A percentile compares a stretch with the other conserved stretches of the same genome.
These are phyloP conservation scores for Colletotrichum aenigma DNA, from an alignment of 2,329 filamentous ascomycete species.

Conservation along the genomic window DNA sequence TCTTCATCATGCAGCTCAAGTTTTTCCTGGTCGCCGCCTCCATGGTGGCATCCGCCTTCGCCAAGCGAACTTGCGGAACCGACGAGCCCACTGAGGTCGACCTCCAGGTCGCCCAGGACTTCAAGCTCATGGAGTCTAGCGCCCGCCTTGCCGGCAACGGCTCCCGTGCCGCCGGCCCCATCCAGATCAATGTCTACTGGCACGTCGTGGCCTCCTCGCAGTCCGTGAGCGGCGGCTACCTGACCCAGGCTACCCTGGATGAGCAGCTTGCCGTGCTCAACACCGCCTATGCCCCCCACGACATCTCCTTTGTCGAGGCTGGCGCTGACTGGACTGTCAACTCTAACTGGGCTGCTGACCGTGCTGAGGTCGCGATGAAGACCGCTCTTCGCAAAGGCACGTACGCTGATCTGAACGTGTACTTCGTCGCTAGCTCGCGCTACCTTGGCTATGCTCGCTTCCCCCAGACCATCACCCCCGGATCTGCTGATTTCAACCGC, in stretches of 20 bases:
- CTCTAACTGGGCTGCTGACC: constrained; percentile 47
- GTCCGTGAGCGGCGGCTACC: constrained; percentile 34
- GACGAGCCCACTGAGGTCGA: constrained; percentile 2
- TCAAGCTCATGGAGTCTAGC: constrained; percentile 9
- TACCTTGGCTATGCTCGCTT: constrained; percentile 52
- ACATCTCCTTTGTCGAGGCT: constrained; percentile 48
- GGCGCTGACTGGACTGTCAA: constrained; percentile 52
- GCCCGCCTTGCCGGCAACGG: constrained; percentile 20
- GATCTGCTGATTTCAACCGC: constrained; percentile 36
- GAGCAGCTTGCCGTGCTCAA: constrained; percentile 52
- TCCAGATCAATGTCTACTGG: constrained; percentile 44
- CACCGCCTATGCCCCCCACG: constrained; percentile 44
- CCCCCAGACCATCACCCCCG: constrained; percentile 31
- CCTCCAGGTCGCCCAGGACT: background rate
- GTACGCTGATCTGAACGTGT: constrained; percentile 49
- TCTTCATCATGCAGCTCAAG: constrained; percentile 15
- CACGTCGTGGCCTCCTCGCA: constrained; percentile 38
- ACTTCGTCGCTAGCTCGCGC: constrained; percentile 45
- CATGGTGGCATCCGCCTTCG: constrained; percentile 9
- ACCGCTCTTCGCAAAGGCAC: constrained; percentile 44
- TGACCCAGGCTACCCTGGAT: constrained; percentile 34
- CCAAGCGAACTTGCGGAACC: constrained; percentile 17
- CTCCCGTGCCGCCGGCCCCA: constrained; percentile 22
- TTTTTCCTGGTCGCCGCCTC: constrained; percentile 11
- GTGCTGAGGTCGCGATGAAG: constrained; percentile 47